Base-by-base conservation (phyloP, 805 yeast genomes). In the Cyberlindnera japonica region DNA sequence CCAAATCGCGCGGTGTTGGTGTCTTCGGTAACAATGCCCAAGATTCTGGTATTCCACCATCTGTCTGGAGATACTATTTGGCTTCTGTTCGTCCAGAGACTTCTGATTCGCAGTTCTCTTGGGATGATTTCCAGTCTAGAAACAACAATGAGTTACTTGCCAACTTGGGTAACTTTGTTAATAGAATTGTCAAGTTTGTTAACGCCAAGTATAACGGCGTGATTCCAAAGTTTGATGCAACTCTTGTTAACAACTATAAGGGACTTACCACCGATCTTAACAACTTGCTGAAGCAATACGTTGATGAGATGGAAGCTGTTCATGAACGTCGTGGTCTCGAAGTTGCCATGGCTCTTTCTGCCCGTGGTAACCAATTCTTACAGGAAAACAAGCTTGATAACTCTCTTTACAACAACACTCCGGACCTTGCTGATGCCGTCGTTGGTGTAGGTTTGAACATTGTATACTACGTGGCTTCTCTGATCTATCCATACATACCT, bases 21-120 rank as follows among this genome's bases (percentile, higher is more conserved):
- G 99, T 93, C 32, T 93, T 93, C 59, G 99, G 99, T 60, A 91
- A 91, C 68, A 90, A 87, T 59, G 99, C 98, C 30, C 79, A 88
- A 66, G 96, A 86, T 26, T 86, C 95, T 26, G 96, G 96, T 28
- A 65, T 93, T 24, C 71, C 95, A 4, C 80, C 97, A 33, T 83
- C 95, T 32, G 97, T 93, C 29, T 93, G 99, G 99, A 81, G 99
- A 74, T 93, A 91, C 67, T 93, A 93, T 65, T 74, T 93, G 62
- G 83, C 95, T 4, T 77, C 89, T 33, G 79, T 90, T 24, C 80
- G 99, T 64, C 99, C 99, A 23, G 99, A 93, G 71, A 72, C 89
- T 31, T 81, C 95, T 35, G 99, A 93, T 65, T 82, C 99, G 18
- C 96, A 91, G 62, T 93, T 93, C 68, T 89, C 98, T 4, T 93